Percentiles rank a stretch among this genome's conserved stretches.
These are phyloP conservation scores for Phytophthora kernoviae DNA, from an alignment of 352 stramenopile genomes.

Conservation along the genomic window DNA sequence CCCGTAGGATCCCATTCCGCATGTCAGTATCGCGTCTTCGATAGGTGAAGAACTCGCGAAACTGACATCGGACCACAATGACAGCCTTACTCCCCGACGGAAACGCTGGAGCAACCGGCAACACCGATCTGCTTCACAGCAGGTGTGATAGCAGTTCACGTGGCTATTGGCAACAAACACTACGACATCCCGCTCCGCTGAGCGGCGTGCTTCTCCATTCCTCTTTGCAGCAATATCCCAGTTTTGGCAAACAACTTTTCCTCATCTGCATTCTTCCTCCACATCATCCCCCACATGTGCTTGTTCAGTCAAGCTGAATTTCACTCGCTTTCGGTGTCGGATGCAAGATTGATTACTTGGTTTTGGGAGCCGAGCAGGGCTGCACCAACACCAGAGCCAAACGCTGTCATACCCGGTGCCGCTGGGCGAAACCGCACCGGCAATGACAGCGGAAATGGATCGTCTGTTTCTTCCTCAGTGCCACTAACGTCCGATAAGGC, in stretches of 20 bases:
- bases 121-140: constrained; percentile 22
- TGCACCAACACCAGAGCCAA: constrained; percentile 9
- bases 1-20: constrained; percentile 71
- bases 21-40: constrained; percentile 81
- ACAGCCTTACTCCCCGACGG: constrained; percentile 19
- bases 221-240: constrained; percentile 3
- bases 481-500: constrained; percentile 43
- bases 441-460: constrained; percentile 33
- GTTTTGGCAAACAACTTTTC: constrained; percentile 3
- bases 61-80: constrained; percentile 45
- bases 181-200: constrained; percentile 69
- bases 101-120: constrained; percentile 21
- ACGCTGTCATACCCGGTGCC: constrained; percentile 16
- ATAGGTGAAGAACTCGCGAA: constrained; percentile 50
- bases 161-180: constrained; percentile 86
- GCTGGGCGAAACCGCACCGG: constrained; percentile 19
- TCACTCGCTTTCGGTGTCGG: constrained; percentile 57
- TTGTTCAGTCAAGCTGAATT: constrained; percentile 1
- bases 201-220: constrained; percentile 11
- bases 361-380: constrained; percentile 16
- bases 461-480: constrained; percentile 35
- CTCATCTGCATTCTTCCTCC: background rate
- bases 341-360: constrained; percentile 56
- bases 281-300: background rate
- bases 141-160: constrained; percentile 48